phyloP scores from a whole-genome alignment of 208 protist species.

The Trypanosoma cruzi region DNA sequence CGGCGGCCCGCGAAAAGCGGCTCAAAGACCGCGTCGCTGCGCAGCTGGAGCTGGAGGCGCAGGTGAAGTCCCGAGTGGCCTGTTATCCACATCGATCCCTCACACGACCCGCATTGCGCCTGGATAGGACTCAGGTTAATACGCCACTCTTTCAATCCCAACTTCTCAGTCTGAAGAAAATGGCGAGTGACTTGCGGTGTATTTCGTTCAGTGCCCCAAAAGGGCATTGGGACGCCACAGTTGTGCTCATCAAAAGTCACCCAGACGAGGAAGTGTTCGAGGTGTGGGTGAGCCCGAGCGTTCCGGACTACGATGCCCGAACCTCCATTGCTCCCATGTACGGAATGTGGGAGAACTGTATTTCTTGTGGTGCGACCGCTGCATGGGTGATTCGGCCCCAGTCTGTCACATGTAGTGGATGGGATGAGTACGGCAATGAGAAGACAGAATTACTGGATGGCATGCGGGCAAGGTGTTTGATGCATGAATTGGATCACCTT shows the following conservation, averaged over 20 bases:
- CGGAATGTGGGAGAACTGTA: conserved; percentile 94
- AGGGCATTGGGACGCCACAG: conserved; percentile 83
- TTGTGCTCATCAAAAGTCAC: conserved; percentile 67
- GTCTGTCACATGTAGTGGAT: conserved; percentile 70
- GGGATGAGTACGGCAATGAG: conserved; percentile 75
- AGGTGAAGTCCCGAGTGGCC: conserved; percentile 66
- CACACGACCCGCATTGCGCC: conserved; percentile 59
- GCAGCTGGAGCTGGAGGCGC: conserved; percentile 52
- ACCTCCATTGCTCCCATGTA: conserved; percentile 84
- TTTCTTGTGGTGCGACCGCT: conserved; percentile 66
- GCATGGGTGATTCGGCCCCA: conserved; percentile 88
- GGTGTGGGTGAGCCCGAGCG: conserved; percentile 85
- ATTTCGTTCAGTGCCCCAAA: conserved; percentile 87
- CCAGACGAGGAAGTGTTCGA: conserved; percentile 77
- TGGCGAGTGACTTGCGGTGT: conserved; percentile 72
- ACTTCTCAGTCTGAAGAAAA: conserved; percentile 49
- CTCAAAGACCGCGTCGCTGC: conserved; percentile 63
- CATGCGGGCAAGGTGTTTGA: conserved; percentile 82
- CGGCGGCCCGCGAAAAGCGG: conserved; percentile 20
- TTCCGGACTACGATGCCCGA: conserved; percentile 78
- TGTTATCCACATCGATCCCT: conserved; percentile 83
- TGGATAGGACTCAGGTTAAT: conserved; percentile 36
- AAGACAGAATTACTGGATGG: conserved; percentile 78
- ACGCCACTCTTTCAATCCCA: conserved; percentile 55
- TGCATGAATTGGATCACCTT: conserved; percentile 92